These are phyloP conservation scores for Hericium rajendrae DNA, from an alignment of 768 basidiomycete species.

Conservation along the genomic window DNA sequence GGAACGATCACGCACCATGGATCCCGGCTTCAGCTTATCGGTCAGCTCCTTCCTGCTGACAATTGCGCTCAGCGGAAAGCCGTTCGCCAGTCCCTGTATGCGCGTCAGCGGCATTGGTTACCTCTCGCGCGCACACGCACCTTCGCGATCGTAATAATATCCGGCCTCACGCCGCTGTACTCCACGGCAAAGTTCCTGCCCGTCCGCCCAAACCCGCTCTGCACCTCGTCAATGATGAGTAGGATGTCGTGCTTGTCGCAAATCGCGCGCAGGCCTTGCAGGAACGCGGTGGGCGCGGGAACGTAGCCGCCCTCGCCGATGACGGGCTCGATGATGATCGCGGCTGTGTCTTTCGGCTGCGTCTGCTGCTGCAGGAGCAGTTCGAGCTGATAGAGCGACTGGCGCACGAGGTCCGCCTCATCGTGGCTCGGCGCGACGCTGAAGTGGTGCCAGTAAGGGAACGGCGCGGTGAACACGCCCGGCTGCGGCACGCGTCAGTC, in stretches of 20 bases:
- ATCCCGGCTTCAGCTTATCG: slow-evolving; percentile 69
- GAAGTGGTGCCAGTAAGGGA: slow-evolving; percentile 90
- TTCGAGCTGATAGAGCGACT: slow-evolving; percentile 74
- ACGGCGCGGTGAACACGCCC: slow-evolving; percentile 72
- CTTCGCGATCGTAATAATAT: slow-evolving; percentile 87
- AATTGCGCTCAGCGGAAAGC: slow-evolving; percentile 87
- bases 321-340: slow-evolving; percentile 89
- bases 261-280: slow-evolving; percentile 70
- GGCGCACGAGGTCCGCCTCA: slow-evolving; percentile 44
- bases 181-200: slow-evolving; percentile 78
- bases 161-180: slow-evolving; percentile 77
- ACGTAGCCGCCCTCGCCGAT: slow-evolving; percentile 96
- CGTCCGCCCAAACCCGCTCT: slow-evolving; percentile 84
- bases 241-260: slow-evolving; percentile 84
- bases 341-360: slow-evolving; percentile 78
- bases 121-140: slow-evolving; percentile 22
- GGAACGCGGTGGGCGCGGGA: slow-evolving; percentile 70
- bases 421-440: slow-evolving; percentile 47
- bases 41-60: slow-evolving; percentile 74
- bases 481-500: slow-evolving; percentile 39
- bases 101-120: background rate
- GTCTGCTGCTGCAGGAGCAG: slow-evolving; percentile 75
- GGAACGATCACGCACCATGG: slow-evolving; percentile 41
- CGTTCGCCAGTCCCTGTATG: slow-evolving; percentile 70
- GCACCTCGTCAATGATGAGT: slow-evolving; percentile 80